Conservation (phyloP, 1,284 basidiomycete species). For the Heterobasidion annosum region DNA sequence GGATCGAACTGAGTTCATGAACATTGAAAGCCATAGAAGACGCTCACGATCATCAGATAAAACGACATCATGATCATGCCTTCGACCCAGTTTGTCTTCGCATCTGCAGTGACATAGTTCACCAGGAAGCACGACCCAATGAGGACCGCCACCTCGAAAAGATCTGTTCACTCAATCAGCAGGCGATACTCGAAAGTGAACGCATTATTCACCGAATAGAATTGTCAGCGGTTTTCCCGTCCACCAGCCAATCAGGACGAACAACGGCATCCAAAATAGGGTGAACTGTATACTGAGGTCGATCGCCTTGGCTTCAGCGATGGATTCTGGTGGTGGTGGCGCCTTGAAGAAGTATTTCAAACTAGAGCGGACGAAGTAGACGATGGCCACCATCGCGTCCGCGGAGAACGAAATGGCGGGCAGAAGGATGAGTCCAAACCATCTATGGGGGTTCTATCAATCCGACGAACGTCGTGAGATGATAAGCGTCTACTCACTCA, state of each 20-base stretch:
- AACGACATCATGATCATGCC: slow-evolving; percentile 50
- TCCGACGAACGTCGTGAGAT: slow-evolving; percentile 1
- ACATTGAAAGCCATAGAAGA: background rate
- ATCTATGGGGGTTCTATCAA: slow-evolving; percentile 20
- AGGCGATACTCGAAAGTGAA: background rate
- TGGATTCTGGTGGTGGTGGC: slow-evolving; percentile 15
- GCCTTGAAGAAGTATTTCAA: slow-evolving; percentile 10
- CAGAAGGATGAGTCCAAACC: slow-evolving; percentile 63
- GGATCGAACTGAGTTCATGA: background rate
- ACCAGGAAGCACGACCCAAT: slow-evolving; percentile 59
- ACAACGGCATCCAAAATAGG: slow-evolving; percentile 59
- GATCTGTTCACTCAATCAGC: slow-evolving; percentile 19
- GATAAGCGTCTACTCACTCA: slow-evolving; percentile 29
- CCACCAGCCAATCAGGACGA: slow-evolving; percentile 56
- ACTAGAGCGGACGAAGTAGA: slow-evolving; percentile 33
- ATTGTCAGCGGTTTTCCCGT: slow-evolving; percentile 39
- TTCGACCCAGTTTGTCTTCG: slow-evolving; percentile 61
- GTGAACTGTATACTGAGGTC: slow-evolving; percentile 61
- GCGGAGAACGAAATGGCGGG: slow-evolving; percentile 64
- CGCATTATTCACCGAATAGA: slow-evolving; percentile 26
- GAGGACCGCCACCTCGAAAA: slow-evolving; percentile 52
- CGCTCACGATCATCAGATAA: slow-evolving; percentile 44
- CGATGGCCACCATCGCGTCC: slow-evolving; percentile 48
- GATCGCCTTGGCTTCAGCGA: slow-evolving; percentile 52
- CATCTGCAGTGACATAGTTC: slow-evolving; percentile 62